phyloP scores from a whole-genome alignment of 192 early-diverging fungal genomes.

The Podila verticillata region DNA sequence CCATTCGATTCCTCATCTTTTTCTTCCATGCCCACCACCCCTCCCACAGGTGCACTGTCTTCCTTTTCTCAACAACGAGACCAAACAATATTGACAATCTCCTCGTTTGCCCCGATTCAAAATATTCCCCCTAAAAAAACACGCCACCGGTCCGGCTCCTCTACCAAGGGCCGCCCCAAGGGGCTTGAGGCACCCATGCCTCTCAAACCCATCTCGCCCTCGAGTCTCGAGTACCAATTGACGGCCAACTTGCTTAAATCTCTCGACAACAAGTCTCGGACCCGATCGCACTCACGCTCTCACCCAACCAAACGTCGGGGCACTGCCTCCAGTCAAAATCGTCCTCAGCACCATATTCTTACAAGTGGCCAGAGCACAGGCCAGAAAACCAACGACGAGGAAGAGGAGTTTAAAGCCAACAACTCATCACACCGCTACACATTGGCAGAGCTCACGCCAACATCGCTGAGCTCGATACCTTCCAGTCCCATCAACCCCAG shows the following conservation, averaged over 20 bases:
- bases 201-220: constrained; percentile 28
- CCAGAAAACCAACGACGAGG: no score
- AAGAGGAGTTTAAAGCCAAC: no score
- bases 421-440: background rate
- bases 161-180: background rate
- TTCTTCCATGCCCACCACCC: background rate
- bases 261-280: background rate
- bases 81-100: background rate
- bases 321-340: background rate
- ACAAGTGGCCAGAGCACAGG: no score
- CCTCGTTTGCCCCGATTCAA: background rate
- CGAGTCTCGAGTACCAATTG: constrained; percentile 47
- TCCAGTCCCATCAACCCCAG: background rate
- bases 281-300: background rate
- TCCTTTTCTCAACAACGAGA: background rate
- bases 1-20: constrained; percentile 1
- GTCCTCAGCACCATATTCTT: background rate
- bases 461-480: background rate
- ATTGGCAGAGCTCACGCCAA: background rate
- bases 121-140: constrained; percentile 6
- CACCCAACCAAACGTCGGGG: background rate
- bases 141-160: constrained; percentile 3
- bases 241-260: constrained; percentile 31
- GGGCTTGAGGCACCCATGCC: constrained; percentile 1
- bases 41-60: background rate